Base-by-base conservation (phyloP, 2,329 filamentous ascomycete genomes). In the Daldinia sp. region DNA sequence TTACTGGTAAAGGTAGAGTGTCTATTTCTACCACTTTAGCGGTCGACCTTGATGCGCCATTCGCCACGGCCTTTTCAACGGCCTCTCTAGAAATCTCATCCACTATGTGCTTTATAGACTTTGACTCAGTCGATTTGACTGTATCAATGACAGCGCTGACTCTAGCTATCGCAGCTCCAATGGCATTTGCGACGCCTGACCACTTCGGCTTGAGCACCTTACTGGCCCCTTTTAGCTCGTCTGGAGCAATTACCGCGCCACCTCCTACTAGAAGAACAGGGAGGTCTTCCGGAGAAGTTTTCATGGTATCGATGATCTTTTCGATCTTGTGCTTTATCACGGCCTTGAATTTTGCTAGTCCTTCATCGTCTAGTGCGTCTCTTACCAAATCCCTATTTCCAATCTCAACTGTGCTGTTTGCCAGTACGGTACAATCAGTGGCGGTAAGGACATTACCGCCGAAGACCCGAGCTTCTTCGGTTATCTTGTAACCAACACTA, bases 251-350 rank as follows among this genome's bases (percentile, higher is more conserved):
- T 9, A 90, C 80, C 0, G 88, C 87, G 4, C 89, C 89, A 0
- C 89, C 89, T 6, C 89, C 89, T 0, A 91, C 89, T 0, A 91
- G 83, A 0, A 91, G 76, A 0, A 90, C 88, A 0, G 87, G 84
- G 0, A 89, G 68, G 37, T 88, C 84, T n/a, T 84, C 84, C 0
- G 87, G 86, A 0, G 88, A 88, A 0, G 86, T 88, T 74, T 90
- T 90, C 83, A 89, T 89, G 2, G 82, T 86, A 73, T 90, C 88
- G 28, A 90, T 84, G 1, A 77, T 74, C 59, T 73, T 76, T 57
- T 78, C 76, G 5, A 78, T 61, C 61, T 77, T 78, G 5, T 74
- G 65, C 37, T 69, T 75, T 20, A 78, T 70, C 33, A 69, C 65
- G 1, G 65, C 71, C 46, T 69, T 74, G 50, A 73, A 78, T 35